Percentiles rank a stretch among this genome's conserved stretches.
These are phyloP conservation scores for Tricholoma hemisulphureum DNA, from an alignment of 768 basidiomycete species.

Conservation along the genomic window DNA sequence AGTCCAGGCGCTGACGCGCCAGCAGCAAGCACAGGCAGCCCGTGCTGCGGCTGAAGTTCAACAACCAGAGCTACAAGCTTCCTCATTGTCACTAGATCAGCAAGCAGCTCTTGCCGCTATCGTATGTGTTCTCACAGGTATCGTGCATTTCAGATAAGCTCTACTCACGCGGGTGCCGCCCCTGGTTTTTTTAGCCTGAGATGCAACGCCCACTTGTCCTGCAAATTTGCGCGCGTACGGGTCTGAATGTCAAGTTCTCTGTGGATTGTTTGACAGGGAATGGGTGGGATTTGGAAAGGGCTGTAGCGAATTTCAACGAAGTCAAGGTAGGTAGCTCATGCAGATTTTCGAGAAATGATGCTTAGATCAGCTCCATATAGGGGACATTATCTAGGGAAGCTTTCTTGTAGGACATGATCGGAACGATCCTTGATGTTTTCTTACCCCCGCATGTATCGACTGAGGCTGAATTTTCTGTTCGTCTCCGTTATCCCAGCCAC, in stretches of 20 bases:
- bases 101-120: slow-evolving; percentile 53
- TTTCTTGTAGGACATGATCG: slow-evolving; percentile 38
- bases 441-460: neutral
- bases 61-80: slow-evolving; percentile 26
- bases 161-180: slow-evolving; percentile 3
- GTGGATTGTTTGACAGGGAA: slow-evolving; percentile 85
- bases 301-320: slow-evolving; percentile 82
- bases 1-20: slow-evolving; percentile 52
- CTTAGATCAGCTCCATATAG: slow-evolving; percentile 35
- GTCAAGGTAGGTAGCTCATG: slow-evolving; percentile 65
- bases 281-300: slow-evolving; percentile 78
- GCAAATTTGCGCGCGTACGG: slow-evolving; percentile 69
- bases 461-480: slow-evolving; percentile 6
- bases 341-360: slow-evolving; percentile 5
- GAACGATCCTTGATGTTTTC: neutral
- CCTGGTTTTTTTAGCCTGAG: slow-evolving; percentile 57
- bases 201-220: slow-evolving; percentile 68
- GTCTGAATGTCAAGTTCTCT: slow-evolving; percentile 76
- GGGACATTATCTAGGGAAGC: slow-evolving; percentile 52
- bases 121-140: slow-evolving; percentile 42
- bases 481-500: neutral
- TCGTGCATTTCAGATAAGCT: neutral
- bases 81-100: slow-evolving; percentile 40
- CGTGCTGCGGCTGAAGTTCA: slow-evolving; percentile 22
- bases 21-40: slow-evolving; percentile 25